These are phyloP conservation scores for Dryas alaskensis DNA, from an alignment of 306 rosid genomes.

Conservation along the genomic window DNA sequence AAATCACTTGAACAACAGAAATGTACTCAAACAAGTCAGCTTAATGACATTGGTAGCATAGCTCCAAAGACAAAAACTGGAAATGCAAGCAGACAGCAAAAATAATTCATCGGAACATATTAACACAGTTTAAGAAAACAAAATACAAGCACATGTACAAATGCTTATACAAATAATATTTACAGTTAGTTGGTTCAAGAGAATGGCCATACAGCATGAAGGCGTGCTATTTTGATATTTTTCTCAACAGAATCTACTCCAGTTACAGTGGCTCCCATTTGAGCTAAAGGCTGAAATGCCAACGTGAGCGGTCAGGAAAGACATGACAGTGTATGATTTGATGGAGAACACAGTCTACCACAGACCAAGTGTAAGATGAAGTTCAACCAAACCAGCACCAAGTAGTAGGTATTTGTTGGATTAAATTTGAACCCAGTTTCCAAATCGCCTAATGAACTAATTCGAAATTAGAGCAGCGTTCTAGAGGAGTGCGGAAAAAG, in stretches of 20 bases:
- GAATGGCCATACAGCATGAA: constrained; percentile 73
- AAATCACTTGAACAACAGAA: too few species aligned
- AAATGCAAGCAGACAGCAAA: too few species aligned
- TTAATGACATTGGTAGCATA: too few species aligned
- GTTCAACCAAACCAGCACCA: too few species aligned
- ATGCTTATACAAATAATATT: not conserved
- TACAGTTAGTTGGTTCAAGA: not conserved
- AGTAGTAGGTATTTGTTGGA: too few species aligned
- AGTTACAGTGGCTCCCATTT: constrained; percentile 85
- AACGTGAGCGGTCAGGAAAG: too few species aligned
- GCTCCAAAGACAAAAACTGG: too few species aligned
- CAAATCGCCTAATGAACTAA: not conserved
- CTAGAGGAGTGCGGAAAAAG: not conserved
- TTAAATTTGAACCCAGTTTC: too few species aligned
- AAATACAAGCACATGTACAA: not conserved
- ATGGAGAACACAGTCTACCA: too few species aligned
- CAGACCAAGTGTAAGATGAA: too few species aligned
- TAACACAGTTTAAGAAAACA: not conserved
- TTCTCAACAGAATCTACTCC: constrained; percentile 85
- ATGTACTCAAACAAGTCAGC: too few species aligned
- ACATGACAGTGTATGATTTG: too few species aligned
- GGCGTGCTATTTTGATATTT: constrained; percentile 81
- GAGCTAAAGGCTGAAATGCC: constrained; percentile 67
- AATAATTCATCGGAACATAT: not conserved
- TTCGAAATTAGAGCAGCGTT: not conserved